Evolutionary conservation across 176 grass and related monocot genomes (phyloP), one percentile per base, ranked within the genome.

Genomic region (Aegilops longissima): DNA sequence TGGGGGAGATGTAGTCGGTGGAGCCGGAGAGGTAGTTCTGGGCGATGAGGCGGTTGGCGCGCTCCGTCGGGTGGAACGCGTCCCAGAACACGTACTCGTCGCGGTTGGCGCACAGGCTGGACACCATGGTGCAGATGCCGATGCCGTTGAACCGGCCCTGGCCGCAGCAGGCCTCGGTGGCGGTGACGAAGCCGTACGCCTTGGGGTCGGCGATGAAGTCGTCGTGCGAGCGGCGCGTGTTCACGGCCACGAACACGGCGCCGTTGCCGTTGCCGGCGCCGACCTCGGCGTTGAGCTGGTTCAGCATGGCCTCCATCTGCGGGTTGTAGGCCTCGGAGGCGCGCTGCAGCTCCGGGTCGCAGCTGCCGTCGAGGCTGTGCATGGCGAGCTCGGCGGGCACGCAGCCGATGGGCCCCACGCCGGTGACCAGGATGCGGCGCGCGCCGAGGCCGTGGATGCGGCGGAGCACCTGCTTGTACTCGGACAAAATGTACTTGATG

Each of bases 71-170:
- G 85, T 98, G 96, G 88, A 89, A 98, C 0, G 93, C 90, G 79
- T 98, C 96, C 96, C 96, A 98, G 92, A 98, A 98, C 3, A 91
- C 96, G 30, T 83, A 92, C n/a, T 29, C 0, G 72, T 96, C 72
- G 65, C 96, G 70, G 76, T 98, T 70, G 20, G 89, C 9, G 70
- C 96, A 98, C 1, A 98, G 30, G 5, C n/a, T 83, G 6, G 96
- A 96, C 3, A 91, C 3, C 24, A 90, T 5, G 21, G 96, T 98
- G 92, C 96, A 98, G 23, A 98, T 66, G 0, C 96, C 96, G 17
- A 98, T 76, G 10, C 96, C 96, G 33, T 98, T 98, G 84, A 86
- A 98, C 1, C 88, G 16, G 0, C 96, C 96, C 82, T 98, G 96
- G 5, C 96, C 96, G 62, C 96, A 98, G 82, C 96, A 98, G 4